phyloP scores from a whole-genome alignment of 768 basidiomycete species.

The Trichaptum fuscoviolaceum region DNA sequence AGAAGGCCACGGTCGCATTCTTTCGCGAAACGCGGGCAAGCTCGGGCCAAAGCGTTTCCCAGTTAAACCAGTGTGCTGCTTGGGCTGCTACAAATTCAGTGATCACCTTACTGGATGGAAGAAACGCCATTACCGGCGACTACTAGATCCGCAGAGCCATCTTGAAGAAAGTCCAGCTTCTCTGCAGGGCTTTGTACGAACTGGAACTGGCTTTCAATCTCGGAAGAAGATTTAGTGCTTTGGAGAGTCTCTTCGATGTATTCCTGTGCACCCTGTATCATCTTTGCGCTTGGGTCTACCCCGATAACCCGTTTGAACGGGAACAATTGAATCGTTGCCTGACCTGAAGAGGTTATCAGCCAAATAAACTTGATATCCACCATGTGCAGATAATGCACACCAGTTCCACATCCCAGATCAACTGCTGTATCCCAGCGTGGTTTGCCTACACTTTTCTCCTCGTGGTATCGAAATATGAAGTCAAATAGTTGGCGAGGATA shows the following conservation, averaged over 20 bases:
- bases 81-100: slow-evolving; percentile 44
- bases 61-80: slow-evolving; percentile 81
- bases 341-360: slow-evolving; percentile 38
- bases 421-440: slow-evolving; percentile 52
- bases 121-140: slow-evolving; percentile 46
- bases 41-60: slow-evolving; percentile 66
- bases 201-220: slow-evolving; percentile 22
- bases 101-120: neutral
- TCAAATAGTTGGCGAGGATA: slow-evolving; percentile 67
- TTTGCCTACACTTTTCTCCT: slow-evolving; percentile 17
- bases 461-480: slow-evolving; percentile 56
- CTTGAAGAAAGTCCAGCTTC: slow-evolving; percentile 42
- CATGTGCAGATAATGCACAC: slow-evolving; percentile 34
- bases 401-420: slow-evolving; percentile 84
- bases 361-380: neutral
- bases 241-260: slow-evolving; percentile 3
- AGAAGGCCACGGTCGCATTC: slow-evolving; percentile 66
- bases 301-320: slow-evolving; percentile 60
- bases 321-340: slow-evolving; percentile 56
- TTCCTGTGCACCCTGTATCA: slow-evolving; percentile 54
- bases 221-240: slow-evolving; percentile 15
- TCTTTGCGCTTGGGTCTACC: slow-evolving; percentile 68
- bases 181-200: slow-evolving; percentile 46
- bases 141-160: slow-evolving; percentile 58
- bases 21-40: slow-evolving; percentile 51